Percentiles rank a stretch among this genome's conserved stretches.
phyloP scores from a whole-genome alignment of 148 eudicot species.

The Camellia japonica region DNA sequence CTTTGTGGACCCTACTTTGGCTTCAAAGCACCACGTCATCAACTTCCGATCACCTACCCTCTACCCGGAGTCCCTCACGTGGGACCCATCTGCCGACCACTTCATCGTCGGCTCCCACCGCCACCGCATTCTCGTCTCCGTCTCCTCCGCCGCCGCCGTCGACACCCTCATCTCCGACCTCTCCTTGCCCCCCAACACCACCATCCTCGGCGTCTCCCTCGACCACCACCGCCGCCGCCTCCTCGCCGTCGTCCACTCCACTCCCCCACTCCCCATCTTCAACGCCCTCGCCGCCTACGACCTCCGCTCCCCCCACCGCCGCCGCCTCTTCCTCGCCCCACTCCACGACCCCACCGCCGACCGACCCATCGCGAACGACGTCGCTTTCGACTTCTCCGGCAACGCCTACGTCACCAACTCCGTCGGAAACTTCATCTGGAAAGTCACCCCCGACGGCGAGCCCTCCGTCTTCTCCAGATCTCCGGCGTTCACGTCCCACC shows the following conservation, averaged over 20 bases:
- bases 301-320: conserved; percentile 32
- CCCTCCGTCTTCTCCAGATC: conserved; percentile 58
- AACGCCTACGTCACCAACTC: conserved; percentile 84
- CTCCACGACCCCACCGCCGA: conserved; percentile 29
- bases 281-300: conserved; percentile 62
- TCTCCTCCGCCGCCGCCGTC: conserved; percentile 70
- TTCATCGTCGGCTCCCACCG: conserved; percentile 64
- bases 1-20: background rate
- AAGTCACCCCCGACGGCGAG: conserved; percentile 46
- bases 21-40: conserved; percentile 47
- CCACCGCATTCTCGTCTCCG: conserved; percentile 42
- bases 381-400: conserved; percentile 61
- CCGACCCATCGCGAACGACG: conserved; percentile 50
- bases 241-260: conserved; percentile 54
- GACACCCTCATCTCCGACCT: conserved; percentile 45
- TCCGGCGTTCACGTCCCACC: conserved; percentile 28
- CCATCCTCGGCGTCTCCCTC: conserved; percentile 63
- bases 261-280: conserved; percentile 26
- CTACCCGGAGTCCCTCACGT: conserved; percentile 66
- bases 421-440: conserved; percentile 60
- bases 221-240: conserved; percentile 48
- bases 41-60: conserved; percentile 53
- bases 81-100: conserved; percentile 60
- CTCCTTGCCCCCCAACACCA: conserved; percentile 39
- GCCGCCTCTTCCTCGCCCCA: conserved; percentile 52